Evolutionary conservation across 164 flowering plant genomes (phyloP).

Genomic region (Umbilicus rupestris): DNA sequence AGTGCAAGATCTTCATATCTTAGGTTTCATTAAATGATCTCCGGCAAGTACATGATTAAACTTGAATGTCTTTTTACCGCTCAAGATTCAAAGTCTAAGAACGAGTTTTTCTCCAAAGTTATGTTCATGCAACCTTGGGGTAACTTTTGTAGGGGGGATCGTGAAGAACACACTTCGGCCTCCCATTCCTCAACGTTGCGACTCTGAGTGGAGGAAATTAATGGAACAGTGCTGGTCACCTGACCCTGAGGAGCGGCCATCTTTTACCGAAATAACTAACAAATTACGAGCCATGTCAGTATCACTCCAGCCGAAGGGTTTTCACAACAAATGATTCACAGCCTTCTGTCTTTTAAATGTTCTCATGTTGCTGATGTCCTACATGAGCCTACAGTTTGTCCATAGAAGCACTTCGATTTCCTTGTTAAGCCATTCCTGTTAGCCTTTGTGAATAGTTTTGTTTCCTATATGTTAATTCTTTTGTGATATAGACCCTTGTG

Average conservation of each 20-base stretch:
- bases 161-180: conserved; percentile 71
- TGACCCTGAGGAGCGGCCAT: conserved; percentile 60
- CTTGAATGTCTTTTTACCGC: not conserved
- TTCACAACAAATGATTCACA: conserved; percentile 13
- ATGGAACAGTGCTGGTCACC: conserved; percentile 89
- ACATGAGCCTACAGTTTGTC: not conserved
- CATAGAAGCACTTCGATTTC: not conserved
- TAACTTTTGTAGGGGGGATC: conserved; percentile 52
- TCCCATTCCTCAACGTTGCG: conserved; percentile 57
- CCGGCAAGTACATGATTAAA: not conserved
- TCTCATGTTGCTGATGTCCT: not conserved
- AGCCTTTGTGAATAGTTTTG: conserved; percentile 5
- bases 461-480: conserved; percentile 18
- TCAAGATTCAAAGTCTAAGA: not conserved
- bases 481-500: conserved; percentile 12
- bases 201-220: conserved; percentile 59
- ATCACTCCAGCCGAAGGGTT: conserved; percentile 29
- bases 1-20: too few relatives aligned
- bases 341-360: not conserved
- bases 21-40: not conserved
- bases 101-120: not conserved
- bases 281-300: conserved; percentile 48
- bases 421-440: not conserved
- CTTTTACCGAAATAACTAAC: conserved; percentile 60
- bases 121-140: not conserved